phyloP scores from a whole-genome alignment of 805 yeast genomes.

The Ogataea pilisensis region DNA sequence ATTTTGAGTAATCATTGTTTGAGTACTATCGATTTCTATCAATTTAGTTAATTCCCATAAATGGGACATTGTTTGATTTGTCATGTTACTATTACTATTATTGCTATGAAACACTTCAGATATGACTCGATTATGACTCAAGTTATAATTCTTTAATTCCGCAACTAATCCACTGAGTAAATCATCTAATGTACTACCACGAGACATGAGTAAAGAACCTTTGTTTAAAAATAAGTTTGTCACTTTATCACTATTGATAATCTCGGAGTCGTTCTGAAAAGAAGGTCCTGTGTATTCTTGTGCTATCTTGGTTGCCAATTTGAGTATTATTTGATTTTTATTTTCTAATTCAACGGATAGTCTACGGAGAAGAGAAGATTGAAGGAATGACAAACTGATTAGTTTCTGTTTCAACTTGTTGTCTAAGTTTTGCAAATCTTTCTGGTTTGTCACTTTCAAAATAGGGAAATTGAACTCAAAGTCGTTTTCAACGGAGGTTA shows the following conservation, averaged over 20 bases:
- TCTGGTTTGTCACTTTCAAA: not conserved
- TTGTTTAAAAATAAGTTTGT: conserved; percentile 14
- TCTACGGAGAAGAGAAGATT: conserved; percentile 8
- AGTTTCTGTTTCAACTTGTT: conserved; percentile 3
- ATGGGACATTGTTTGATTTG: not conserved
- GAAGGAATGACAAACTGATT: conserved; percentile 8
- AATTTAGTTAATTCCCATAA: not conserved
- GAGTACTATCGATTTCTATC: not conserved
- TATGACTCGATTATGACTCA: not conserved
- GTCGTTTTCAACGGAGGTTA: not conserved
- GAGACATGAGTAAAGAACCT: conserved; percentile 12
- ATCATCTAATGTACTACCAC: conserved; percentile 9
- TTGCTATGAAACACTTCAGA: not conserved
- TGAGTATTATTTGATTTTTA: conserved; percentile 21
- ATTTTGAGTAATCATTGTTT: too few relatives aligned
- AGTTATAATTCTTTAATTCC: not conserved
- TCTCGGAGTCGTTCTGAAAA: conserved; percentile 14
- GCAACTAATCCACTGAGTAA: not conserved
- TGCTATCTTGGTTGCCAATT: conserved; percentile 18
- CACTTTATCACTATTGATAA: conserved; percentile 15
- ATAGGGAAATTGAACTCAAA: conserved; percentile 13
- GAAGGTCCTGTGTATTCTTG: conserved; percentile 18
- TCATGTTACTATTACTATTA: not conserved
- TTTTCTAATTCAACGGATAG: conserved; percentile 13
- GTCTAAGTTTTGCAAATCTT: not conserved